Conservation (phyloP, 257 asterid species). For the Osmanthus fragrans region DNA sequence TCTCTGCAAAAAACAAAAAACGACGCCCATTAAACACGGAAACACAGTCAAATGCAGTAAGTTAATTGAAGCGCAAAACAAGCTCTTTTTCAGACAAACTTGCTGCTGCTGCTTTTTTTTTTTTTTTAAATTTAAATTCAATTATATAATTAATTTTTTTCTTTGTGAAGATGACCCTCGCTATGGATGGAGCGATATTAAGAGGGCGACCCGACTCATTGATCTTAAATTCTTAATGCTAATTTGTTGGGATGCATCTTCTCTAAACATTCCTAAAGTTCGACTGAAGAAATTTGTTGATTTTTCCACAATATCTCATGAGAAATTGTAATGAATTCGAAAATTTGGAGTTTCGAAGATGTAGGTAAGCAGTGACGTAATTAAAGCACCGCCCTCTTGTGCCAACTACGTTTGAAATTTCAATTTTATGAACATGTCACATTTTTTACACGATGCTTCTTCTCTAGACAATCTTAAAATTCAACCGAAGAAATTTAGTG, state of each 20-base stretch:
- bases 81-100: constrained; percentile 3
- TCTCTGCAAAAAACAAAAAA: constrained; percentile 16
- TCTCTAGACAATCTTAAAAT: background rate
- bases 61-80: constrained; percentile 22
- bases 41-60: constrained; percentile 23
- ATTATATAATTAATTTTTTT: no score
- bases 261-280: background rate
- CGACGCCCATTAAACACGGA: constrained; percentile 47
- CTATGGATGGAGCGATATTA: no score
- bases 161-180: background rate
- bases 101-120: background rate
- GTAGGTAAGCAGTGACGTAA: background rate
- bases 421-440: background rate
- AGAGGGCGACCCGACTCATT: background rate
- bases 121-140: background rate
- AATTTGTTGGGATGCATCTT: background rate
- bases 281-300: background rate
- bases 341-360: background rate
- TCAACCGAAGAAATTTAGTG: background rate
- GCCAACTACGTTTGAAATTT: background rate
- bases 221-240: background rate
- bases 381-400: background rate
- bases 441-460: no score
- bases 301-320: background rate
- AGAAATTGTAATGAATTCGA: background rate